phyloP scores from a whole-genome alignment of 371 early-diverging fungal genomes.

The Mortierella sp. region DNA sequence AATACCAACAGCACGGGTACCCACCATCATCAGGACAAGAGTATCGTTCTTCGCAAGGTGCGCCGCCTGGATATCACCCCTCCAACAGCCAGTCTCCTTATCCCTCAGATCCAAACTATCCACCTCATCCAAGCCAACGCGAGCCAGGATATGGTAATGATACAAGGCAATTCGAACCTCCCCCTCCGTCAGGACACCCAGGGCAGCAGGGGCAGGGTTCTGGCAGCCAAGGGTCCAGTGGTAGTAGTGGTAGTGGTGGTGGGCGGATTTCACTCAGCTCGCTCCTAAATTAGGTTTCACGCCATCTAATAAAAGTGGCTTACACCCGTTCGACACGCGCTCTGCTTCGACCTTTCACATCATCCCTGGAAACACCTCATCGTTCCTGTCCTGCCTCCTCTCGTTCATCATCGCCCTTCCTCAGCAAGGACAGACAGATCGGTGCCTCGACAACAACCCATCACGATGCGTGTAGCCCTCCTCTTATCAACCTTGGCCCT shows the following conservation, averaged over 20 bases:
- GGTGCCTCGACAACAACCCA: no score
- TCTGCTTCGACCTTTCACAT: conserved; percentile 8
- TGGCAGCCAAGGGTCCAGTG: conserved; percentile 5
- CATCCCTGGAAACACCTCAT: conserved; percentile 3
- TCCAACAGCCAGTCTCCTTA: conserved; percentile 5
- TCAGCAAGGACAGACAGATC: neutral
- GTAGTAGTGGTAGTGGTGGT: conserved; percentile 7
- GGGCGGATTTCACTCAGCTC: conserved; percentile 44
- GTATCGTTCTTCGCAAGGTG: conserved; percentile 6
- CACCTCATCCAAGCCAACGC: conserved; percentile 6
- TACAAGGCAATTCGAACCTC: neutral
- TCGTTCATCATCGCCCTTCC: neutral
- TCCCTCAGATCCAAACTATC: conserved; percentile 18
- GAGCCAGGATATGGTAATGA: neutral
- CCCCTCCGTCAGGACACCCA: conserved; percentile 2
- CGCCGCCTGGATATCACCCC: conserved; percentile 7
- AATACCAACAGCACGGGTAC: neutral
- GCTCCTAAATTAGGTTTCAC: conserved; percentile 24
- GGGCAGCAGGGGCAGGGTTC: conserved; percentile 8
- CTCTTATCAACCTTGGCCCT: conserved; percentile 43
- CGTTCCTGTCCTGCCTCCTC: no score
- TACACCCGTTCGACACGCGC: neutral
- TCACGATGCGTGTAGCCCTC: conserved; percentile 35
- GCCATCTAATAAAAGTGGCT: neutral
- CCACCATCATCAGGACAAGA: conserved; percentile 1